Evolutionary conservation across 1,284 basidiomycete genomes (phyloP), one percentile per base, ranked within the genome.

Genomic region (Schizopora paradoxa): DNA sequence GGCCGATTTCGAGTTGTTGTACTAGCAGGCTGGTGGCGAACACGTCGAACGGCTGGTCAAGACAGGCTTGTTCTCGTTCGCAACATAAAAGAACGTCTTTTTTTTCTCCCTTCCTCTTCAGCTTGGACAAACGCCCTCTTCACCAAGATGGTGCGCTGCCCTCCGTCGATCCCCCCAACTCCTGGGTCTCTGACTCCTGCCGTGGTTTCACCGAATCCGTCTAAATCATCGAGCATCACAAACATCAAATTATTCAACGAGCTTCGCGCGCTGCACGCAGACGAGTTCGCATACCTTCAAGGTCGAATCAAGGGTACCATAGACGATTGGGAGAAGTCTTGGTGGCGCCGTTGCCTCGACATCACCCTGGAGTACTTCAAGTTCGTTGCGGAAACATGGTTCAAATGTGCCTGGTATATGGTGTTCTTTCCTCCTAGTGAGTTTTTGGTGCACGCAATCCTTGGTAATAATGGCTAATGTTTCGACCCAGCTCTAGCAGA

Each of bases 341-440:
- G 50, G 41, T 38, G 31, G n/a, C 49, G 47, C 41, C 46, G 55
- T 21, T 44, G 49, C 10, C 41, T 31, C 11, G 43, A 34, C 1
- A 55, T 53, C 22, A 23, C 49, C 19, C 45, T 44, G 25, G 25
- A 45, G 18, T 58, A 55, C 32, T 16, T 51, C 27, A 32, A 27
- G 11, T 58, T 53, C 37, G 36, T 55, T 11, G 29, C 41, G 22
- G 32, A 47, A 10, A 55, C 55, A n/a, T 56, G 55, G 55, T 21
- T 47, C 10, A 49, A 54, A 23, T 48, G 52, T 11, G 16, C 46
- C 14, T 57, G 54, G 55, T 48, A 37, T 21, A 43, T 54, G 4
- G 14, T 54, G n/a, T 52, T 56, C 32, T 49, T 53, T n/a, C 54
- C 54, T 4, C 51, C 49, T 14, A 55, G 56, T 58, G 34, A 49